Base-by-base conservation (phyloP, 805 yeast genomes). In the Phaffomyces antillensis region DNA sequence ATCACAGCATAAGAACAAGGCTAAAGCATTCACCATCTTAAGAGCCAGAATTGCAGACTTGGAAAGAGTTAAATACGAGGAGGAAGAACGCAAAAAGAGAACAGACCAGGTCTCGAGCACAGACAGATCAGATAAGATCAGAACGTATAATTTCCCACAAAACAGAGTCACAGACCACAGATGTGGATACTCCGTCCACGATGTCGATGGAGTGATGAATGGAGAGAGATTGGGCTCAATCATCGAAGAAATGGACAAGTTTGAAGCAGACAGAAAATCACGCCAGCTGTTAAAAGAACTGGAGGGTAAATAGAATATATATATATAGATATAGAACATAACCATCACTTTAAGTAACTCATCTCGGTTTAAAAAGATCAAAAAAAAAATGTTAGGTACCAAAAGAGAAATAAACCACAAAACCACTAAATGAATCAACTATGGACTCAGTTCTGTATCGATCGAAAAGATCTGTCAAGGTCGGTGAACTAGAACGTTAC, bases 91-190 rank as follows among this genome's bases (percentile, higher is more conserved):
- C 39, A 71, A 71, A 40, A 74, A 79, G 44, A 70, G 98, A 47
- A 77, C 83, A 2, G 86, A 81, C 41, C 98, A 90, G 61, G 98
- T 93, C 5, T 72, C 87, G 0, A 75, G 93, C 1, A 87, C 96
- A 0, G 96, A 89, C 56, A 73, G 99, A 45, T 81, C 95, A 4
- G 98, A 93, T 59, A 93, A 91, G 65, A 83, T 91, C 50, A 71
- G 98, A 53, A 93, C 99, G 0, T 93, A 93, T 62, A 93, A 93
- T 58, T 91, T 75, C 54, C 89, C 95, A 9, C 97, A 93, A 57
- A 89, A 89, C 60, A 73, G 99, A 53, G 77, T 93, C 40, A 90
- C 98, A 0, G 99, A 93, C 57, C 99, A 93, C 58, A 70, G 99
- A 41, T 88, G 96, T 59, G 89, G 90, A 3, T 78, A 65, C 54